These are phyloP conservation scores for Tranzscheliella williamsii DNA, from an alignment of 1,284 basidiomycete species.

Conservation along the genomic window DNA sequence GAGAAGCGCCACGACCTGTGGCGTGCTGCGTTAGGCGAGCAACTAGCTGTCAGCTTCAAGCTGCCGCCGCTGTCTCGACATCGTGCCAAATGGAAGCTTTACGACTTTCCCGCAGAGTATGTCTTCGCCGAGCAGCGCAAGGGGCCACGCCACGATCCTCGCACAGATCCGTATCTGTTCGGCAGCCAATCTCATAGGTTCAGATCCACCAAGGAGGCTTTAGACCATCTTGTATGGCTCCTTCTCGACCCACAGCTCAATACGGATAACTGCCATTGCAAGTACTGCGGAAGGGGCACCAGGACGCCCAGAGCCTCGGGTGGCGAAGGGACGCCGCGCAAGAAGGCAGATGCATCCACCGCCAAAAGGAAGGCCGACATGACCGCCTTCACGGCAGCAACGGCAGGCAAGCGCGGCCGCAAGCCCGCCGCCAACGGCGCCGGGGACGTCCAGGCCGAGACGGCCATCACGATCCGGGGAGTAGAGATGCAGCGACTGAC, in stretches of 20 bases:
- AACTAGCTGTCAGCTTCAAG: constrained; percentile 27
- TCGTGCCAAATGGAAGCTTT: constrained; percentile 33
- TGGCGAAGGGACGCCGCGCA: constrained; percentile 12
- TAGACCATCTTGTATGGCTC: constrained; percentile 39
- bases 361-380: background rate
- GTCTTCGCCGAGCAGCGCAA: constrained; percentile 47
- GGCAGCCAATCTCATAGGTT: constrained; percentile 38
- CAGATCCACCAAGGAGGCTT: constrained; percentile 30
- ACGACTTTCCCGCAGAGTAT: constrained; percentile 42
- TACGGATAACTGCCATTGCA: constrained; percentile 32
- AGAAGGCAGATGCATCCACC: constrained; percentile 2
- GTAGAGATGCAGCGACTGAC: constrained; percentile 25
- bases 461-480: constrained; percentile 16
- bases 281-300: constrained; percentile 35
- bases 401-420: background rate
- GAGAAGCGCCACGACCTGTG: constrained; percentile 24
- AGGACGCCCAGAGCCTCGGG: constrained; percentile 4
- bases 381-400: constrained; percentile 16
- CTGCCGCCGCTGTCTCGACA: constrained; percentile 13
- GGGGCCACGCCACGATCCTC: constrained; percentile 11
- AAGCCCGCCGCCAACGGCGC: background rate
- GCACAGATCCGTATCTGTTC: constrained; percentile 48
- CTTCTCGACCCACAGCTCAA: constrained; percentile 33
- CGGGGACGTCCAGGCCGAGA: background rate
- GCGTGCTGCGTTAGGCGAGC: constrained; percentile 23